Conservation (phyloP, 139 green algal species). For the Eudorina sp. region DNA sequence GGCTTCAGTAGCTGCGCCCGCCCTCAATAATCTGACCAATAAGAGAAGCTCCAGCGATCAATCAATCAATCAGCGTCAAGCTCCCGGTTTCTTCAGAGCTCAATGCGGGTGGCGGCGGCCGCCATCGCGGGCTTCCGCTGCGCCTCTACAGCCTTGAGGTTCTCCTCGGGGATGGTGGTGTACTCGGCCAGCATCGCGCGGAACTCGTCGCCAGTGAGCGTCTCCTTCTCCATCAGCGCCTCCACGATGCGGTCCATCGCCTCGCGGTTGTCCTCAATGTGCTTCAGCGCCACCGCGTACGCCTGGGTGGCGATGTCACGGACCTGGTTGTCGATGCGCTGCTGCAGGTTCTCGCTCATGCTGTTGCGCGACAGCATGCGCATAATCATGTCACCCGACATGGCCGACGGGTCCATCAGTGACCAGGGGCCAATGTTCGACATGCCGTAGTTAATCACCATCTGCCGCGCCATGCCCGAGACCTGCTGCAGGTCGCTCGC, state of each 20-base stretch:
- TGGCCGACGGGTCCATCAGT: slow-evolving; percentile 89
- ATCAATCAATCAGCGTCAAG: too few species aligned
- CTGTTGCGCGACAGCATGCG: slow-evolving; percentile 98
- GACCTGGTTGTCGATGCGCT: slow-evolving; percentile 92
- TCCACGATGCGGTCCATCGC: slow-evolving; percentile 96
- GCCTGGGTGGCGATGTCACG: slow-evolving; percentile 72
- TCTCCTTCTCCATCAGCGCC: slow-evolving; percentile 97
- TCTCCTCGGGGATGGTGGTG: slow-evolving; percentile 91
- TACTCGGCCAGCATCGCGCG: slow-evolving; percentile 89
- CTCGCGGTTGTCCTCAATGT: slow-evolving; percentile 84
- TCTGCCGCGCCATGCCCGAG: slow-evolving; percentile 91
- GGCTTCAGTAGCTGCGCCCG: too few species aligned
- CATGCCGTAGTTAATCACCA: slow-evolving; percentile 99
- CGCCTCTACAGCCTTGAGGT: slow-evolving; percentile 68
- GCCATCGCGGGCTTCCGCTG: not conserved
- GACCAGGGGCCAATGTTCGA: slow-evolving; percentile 96
- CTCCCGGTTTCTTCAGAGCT: too few species aligned
- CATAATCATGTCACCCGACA: slow-evolving; percentile 96
- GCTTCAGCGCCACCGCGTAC: slow-evolving; percentile 29
- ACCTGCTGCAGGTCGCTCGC: slow-evolving; percentile 75
- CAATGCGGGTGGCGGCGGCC: not conserved
- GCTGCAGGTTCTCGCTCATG: slow-evolving; percentile 96
- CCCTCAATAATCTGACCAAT: too few species aligned
- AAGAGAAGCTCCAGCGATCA: too few species aligned
- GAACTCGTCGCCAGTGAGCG: slow-evolving; percentile 93